Evolutionary conservation across 73 alveolate genomes (phyloP).

Genomic region (Tetrahymena thermophila): DNA sequence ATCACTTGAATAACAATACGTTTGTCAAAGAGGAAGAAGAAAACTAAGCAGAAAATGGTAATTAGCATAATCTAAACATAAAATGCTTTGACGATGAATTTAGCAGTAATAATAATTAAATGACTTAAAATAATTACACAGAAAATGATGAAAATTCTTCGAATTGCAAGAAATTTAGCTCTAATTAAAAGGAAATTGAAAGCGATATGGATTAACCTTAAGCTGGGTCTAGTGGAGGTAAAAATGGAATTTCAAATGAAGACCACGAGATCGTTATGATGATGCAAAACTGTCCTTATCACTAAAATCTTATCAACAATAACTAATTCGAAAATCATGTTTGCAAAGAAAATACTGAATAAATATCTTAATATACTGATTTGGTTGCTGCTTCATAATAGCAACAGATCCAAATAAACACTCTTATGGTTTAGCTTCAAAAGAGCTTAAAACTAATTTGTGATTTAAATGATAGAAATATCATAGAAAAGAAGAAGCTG

Average conservation of each 20-base stretch:
- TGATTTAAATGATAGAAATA: background rate
- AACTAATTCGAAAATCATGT: background rate
- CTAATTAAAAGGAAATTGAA: background rate
- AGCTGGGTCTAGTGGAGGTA: background rate
- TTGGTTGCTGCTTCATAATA: background rate
- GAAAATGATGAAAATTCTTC: background rate
- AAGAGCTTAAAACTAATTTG: background rate
- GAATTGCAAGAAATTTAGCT: background rate
- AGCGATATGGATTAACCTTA: background rate
- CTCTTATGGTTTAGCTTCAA: background rate
- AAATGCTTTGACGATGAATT: background rate
- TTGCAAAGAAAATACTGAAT: background rate
- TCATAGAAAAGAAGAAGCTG: background rate
- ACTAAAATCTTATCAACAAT: background rate
- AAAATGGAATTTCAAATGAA: background rate
- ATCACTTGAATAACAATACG: background rate
- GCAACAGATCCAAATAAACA: background rate
- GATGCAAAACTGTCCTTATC: background rate
- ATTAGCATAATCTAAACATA: background rate
- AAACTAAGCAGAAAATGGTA: background rate
- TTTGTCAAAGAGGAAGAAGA: background rate
- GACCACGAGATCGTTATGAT: background rate
- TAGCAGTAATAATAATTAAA: background rate
- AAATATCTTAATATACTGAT: background rate
- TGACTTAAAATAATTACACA: background rate